Conservation (phyloP, 2,329 filamentous ascomycete genomes). For the Fusarium coffeatum region DNA sequence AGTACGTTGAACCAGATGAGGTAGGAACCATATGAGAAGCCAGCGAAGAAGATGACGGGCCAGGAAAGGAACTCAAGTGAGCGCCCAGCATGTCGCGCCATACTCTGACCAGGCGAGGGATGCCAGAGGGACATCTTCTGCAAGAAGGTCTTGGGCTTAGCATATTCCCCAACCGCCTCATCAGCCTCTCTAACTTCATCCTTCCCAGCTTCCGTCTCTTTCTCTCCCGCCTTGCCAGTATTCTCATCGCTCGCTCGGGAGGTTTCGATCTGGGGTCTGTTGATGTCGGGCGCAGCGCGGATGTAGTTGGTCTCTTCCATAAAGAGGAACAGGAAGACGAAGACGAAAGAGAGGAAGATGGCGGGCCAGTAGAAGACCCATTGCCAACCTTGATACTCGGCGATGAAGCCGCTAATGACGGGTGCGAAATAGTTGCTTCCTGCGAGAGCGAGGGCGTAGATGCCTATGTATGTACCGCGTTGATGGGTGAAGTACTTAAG, state of each 20-base stretch:
- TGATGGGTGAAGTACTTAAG: conserved; percentile 55
- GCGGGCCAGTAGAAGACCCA: conserved; percentile 59
- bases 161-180: not conserved
- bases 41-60: conserved; percentile 57
- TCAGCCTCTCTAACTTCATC: conserved; percentile 20
- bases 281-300: conserved; percentile 36
- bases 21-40: conserved; percentile 57
- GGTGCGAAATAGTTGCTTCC: conserved; percentile 59
- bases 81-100: conserved; percentile 54
- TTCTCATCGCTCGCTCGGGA: conserved; percentile 15
- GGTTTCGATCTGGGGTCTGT: not conserved
- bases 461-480: conserved; percentile 56
- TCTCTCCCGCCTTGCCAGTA: not conserved
- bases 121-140: conserved; percentile 58
- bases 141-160: conserved; percentile 52
- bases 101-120: conserved; percentile 48
- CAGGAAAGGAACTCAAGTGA: conserved; percentile 53
- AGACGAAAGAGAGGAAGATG: conserved; percentile 52
- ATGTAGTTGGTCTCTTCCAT: conserved; percentile 70
- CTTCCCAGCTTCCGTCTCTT: not conserved
- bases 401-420: conserved; percentile 59
- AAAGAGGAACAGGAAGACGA: conserved; percentile 63
- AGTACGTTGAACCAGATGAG: conserved; percentile 58
- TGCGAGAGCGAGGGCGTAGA: conserved; percentile 55
- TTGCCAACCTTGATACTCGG: conserved; percentile 54